A percentile compares a stretch with the other conserved stretches of the same genome.
Conservation (phyloP, 1,139 yeast genomes). For the Blastobotrys illinoisensis region DNA sequence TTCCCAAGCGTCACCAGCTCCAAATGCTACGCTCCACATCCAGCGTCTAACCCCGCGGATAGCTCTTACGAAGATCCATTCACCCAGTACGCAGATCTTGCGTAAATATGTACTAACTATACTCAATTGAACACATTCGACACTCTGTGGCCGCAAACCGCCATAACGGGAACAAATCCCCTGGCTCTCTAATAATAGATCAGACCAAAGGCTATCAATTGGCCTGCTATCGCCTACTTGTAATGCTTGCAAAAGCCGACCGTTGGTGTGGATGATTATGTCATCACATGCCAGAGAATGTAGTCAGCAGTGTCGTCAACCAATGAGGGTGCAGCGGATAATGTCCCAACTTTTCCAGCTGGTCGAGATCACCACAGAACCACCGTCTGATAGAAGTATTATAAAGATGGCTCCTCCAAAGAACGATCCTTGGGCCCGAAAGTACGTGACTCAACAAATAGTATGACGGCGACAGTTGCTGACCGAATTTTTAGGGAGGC, state of each 20-base stretch:
- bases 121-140: not conserved
- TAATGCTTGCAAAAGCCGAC: not conserved
- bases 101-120: not conserved
- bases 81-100: not conserved
- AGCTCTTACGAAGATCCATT: not conserved
- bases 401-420: constrained; percentile 26
- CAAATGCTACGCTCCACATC: constrained; percentile 20
- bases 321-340: not conserved
- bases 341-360: not conserved
- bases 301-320: not conserved
- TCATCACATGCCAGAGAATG: not conserved
- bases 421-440: constrained; percentile 46
- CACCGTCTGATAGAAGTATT: not conserved
- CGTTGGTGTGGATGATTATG: not conserved
- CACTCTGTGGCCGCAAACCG: too few species aligned
- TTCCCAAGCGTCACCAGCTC: constrained; percentile 20
- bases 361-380: not conserved
- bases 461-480: not conserved
- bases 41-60: not conserved
- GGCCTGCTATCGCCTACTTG: not conserved
- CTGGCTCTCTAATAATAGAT: too few species aligned
- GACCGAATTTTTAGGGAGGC: constrained; percentile 55
- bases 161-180: too few species aligned
- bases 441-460: constrained; percentile 30
- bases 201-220: too few species aligned